Conservation (phyloP, 352 stramenopile species). For the Blastocystis sp. region DNA sequence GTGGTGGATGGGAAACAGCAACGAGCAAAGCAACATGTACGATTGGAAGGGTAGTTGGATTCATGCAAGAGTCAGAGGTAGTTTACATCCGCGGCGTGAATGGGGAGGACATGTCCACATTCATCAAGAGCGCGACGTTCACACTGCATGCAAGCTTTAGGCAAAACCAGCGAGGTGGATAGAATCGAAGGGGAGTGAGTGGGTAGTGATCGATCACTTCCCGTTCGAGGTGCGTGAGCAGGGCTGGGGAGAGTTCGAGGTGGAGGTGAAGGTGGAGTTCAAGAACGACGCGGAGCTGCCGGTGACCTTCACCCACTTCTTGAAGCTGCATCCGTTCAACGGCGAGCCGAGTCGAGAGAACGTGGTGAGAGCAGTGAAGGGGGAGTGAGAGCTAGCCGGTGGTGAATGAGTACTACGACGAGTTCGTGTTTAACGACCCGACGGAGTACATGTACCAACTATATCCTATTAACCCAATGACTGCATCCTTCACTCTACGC, state of each 20-base stretch:
- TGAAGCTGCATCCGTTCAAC: constrained; percentile 57
- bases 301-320: constrained; percentile 43
- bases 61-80: not conserved
- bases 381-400: constrained; percentile 22
- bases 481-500: constrained; percentile 10
- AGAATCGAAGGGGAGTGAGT: not conserved
- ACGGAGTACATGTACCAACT: constrained; percentile 65
- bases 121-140: constrained; percentile 54
- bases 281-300: constrained; percentile 35
- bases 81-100: constrained; percentile 63
- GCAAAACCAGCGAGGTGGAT: constrained; percentile 28
- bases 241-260: constrained; percentile 62
- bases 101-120: constrained; percentile 52
- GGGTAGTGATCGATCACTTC: constrained; percentile 54
- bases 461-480: constrained; percentile 43
- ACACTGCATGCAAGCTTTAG: constrained; percentile 43
- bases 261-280: constrained; percentile 65
- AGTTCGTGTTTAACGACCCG: constrained; percentile 63
- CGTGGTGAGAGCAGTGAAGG: not conserved
- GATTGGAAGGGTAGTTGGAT: constrained; percentile 21
- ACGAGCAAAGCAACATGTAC: constrained; percentile 47
- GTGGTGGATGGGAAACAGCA: constrained; percentile 40
- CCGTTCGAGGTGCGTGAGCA: constrained; percentile 62
- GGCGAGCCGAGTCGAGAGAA: constrained; percentile 47
- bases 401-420: constrained; percentile 58